Base-by-base conservation (phyloP, 2,329 filamentous ascomycete genomes). In the Tolypocladium tropicale region DNA sequence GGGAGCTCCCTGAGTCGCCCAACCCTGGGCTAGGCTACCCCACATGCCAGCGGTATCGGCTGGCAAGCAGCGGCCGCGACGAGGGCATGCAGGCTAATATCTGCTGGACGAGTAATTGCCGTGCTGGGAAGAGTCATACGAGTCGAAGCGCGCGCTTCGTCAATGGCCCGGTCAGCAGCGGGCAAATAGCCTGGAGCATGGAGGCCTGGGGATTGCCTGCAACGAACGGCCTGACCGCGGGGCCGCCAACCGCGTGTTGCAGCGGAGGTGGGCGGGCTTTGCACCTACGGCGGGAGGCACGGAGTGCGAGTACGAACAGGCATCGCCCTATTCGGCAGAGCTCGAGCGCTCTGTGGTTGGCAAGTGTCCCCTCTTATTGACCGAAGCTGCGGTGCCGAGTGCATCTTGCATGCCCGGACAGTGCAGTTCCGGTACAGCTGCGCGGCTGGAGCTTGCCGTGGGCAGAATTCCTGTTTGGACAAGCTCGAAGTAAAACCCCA, bases 1-100 rank as follows among this genome's bases (percentile, higher is more conserved):
- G 50, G 50, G 50, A 52, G 50, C 50, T 52, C 50, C 50, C 50
- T 36, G 36, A 25, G 21, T 16, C n/a, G 57, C 56, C 56, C 50
- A 53, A 53, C 14, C 41, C 41, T 55, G 49, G 50, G 25, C 30
- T 18, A 30, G 10, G 18, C 34, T 3, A 57, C 58, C 58, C 58
- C 58, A 59, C 58, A 58, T 41, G 36, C 51, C 53, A 49, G 46
- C 46, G 46, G 46, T 32, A 32, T 49, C 46, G 46, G 46, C 46
- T 32, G 9, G 28, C 16, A 49, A 28, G 16, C 12, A 12, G 41
- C 2, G 37, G 36, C 3, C 4, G 16, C 3, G 14, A 14, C 16
- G 39, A 43, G 39, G 37, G 14, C 36, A 4, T 37, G 4, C 36
- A 18, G 10, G 18, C 18, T 23, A 23, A 7, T 41, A 39, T 37